These are phyloP conservation scores for Russula sp. DNA, from an alignment of 768 basidiomycete species.

Conservation along the genomic window DNA sequence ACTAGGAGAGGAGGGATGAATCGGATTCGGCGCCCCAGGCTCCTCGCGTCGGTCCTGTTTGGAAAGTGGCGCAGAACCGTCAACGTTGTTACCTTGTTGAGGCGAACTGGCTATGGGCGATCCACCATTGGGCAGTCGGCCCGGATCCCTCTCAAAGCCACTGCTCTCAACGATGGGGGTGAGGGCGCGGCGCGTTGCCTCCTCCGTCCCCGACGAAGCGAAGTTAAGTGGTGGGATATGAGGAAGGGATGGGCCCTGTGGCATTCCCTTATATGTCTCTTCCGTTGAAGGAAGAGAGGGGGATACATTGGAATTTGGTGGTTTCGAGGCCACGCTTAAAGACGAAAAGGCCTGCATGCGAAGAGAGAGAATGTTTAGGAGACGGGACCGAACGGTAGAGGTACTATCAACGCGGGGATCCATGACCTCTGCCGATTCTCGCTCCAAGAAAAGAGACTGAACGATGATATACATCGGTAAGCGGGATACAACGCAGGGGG, in stretches of 20 bases:
- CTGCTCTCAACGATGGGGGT: constrained; percentile 60
- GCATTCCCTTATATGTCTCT: background rate
- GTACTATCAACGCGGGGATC: constrained; percentile 77
- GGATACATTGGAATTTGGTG: background rate
- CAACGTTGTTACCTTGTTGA: background rate
- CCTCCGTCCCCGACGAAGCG: constrained; percentile 23
- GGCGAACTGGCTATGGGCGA: background rate
- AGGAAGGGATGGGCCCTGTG: constrained; percentile 22
- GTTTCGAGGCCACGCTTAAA: background rate
- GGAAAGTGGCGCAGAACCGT: background rate
- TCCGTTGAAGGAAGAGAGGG: constrained; percentile 15
- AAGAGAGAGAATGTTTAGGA: constrained; percentile 55
- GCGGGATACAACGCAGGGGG: background rate
- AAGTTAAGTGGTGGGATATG: constrained; percentile 61
- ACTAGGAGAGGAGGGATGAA: constrained; percentile 1
- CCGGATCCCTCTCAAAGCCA: constrained; percentile 21
- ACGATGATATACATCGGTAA: background rate
- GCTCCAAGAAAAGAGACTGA: constrained; percentile 81
- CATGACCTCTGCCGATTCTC: constrained; percentile 70
- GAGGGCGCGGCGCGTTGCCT: constrained; percentile 8
- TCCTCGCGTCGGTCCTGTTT: background rate
- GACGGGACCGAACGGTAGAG: constrained; percentile 52
- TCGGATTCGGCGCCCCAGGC: background rate
- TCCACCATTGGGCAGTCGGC: background rate
- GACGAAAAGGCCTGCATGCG: constrained; percentile 45